Percentiles rank a stretch among this genome's conserved stretches.
Evolutionary conservation across 2,329 filamentous ascomycete species (phyloP).

Genomic region (Xylaria sp.): DNA sequence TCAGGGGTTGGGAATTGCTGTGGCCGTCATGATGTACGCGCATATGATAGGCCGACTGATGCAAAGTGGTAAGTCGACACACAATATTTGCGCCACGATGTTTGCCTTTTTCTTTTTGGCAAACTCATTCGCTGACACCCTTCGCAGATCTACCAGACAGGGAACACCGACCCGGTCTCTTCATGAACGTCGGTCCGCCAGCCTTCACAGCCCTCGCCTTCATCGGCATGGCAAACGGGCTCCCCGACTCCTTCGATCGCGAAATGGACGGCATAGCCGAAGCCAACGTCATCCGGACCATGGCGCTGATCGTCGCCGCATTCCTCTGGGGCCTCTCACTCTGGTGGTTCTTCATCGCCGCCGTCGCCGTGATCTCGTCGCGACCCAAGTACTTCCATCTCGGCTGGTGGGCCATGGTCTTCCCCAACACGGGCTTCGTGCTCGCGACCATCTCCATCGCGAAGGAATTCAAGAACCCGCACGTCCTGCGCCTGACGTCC

Average conservation of each 20-base stretch:
- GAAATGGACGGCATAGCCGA: conserved; percentile 41
- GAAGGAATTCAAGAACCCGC: conserved; percentile 41
- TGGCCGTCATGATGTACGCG: conserved; percentile 68
- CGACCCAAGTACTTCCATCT: conserved; percentile 51
- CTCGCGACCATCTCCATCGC: conserved; percentile 52
- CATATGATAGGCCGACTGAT: conserved; percentile 69
- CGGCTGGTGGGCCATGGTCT: conserved; percentile 60
- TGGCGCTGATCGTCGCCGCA: conserved; percentile 46
- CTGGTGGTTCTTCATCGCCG: conserved; percentile 53
- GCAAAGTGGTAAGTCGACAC: conserved; percentile 41
- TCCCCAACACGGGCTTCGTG: conserved; percentile 57
- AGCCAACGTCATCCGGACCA: conserved; percentile 39
- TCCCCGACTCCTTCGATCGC: conserved; percentile 44
- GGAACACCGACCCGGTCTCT: conserved; percentile 63
- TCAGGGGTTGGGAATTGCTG: conserved; percentile 63
- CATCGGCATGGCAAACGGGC: conserved; percentile 58
- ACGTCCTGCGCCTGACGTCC: conserved; percentile 44
- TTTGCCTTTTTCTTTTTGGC: not conserved
- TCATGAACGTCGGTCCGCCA: conserved; percentile 71
- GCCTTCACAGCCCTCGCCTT: conserved; percentile 66
- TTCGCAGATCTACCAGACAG: conserved; percentile 51
- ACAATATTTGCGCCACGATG: no score
- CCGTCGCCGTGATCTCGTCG: conserved; percentile 41
- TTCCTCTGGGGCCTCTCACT: conserved; percentile 59
- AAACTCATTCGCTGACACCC: not conserved